A percentile compares a stretch with the other conserved stretches of the same genome.
Evolutionary conservation across 495 filamentous ascomycete species (phyloP).

Genomic region (Neurospora tetraspora): DNA sequence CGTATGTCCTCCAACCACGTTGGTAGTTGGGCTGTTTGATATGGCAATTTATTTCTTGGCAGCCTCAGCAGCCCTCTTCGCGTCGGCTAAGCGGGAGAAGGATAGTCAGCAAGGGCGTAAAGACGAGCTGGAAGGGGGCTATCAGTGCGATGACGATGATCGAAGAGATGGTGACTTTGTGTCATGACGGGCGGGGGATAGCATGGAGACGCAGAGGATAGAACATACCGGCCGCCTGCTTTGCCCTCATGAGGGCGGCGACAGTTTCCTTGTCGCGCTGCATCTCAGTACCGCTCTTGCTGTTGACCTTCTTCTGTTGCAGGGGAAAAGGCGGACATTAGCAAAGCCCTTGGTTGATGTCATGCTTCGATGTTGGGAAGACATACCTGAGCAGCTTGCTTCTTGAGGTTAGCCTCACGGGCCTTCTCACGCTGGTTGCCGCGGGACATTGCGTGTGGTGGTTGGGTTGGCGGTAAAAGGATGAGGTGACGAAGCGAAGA

Average conservation of each 20-base stretch:
- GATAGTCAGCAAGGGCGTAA: not conserved
- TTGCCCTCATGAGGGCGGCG: constrained; percentile 80
- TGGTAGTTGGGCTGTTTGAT: constrained; percentile 2
- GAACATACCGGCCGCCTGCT: constrained; percentile 70
- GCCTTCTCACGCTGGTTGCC: constrained; percentile 90
- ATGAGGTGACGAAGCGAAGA: not conserved
- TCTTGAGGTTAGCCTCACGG: constrained; percentile 72
- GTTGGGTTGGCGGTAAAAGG: not conserved
- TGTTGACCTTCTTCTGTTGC: constrained; percentile 49
- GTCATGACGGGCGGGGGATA: not conserved
- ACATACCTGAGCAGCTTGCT: constrained; percentile 43
- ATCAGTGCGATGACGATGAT: not conserved
- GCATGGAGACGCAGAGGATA: not conserved
- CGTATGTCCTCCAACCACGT: not conserved
- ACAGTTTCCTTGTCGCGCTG: constrained; percentile 62
- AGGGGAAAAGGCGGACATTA: constrained; percentile 14
- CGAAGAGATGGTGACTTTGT: not conserved
- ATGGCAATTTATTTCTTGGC: constrained; percentile 23
- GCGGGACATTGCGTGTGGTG: constrained; percentile 58
- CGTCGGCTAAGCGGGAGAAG: constrained; percentile 32
- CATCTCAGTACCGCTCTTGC: constrained; percentile 58
- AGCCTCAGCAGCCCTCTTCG: constrained; percentile 35
- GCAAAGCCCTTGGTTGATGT: constrained; percentile 1
- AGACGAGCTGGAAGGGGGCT: not conserved
- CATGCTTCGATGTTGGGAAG: not conserved